These are phyloP conservation scores for Lactifluus volemus DNA, from an alignment of 768 basidiomycete species.

Conservation along the genomic window DNA sequence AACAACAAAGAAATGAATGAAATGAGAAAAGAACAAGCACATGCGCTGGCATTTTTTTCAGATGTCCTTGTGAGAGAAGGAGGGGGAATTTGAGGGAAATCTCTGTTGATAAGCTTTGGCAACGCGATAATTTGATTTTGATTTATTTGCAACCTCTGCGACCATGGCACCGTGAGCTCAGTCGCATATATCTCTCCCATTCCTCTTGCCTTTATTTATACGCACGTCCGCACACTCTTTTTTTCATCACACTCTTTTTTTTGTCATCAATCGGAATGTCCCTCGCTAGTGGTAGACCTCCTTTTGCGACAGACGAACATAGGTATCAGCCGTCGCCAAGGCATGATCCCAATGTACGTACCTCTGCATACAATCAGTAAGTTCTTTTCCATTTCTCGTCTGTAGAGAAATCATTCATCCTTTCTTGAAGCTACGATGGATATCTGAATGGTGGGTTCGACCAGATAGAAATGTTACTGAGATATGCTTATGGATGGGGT, in stretches of 20 bases:
- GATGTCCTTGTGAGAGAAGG: too few species aligned
- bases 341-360: constrained; percentile 42
- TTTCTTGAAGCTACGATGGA: constrained; percentile 49
- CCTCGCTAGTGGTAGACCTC: constrained; percentile 53
- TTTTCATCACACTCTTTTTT: constrained; percentile 2
- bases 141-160: too few species aligned
- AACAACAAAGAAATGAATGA: not conserved
- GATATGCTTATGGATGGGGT: constrained; percentile 37
- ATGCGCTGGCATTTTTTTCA: too few species aligned
- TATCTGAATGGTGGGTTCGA: constrained; percentile 42
- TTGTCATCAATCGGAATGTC: constrained; percentile 22
- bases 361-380: constrained; percentile 63
- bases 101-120: too few species aligned
- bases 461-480: constrained; percentile 49
- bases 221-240: constrained; percentile 11
- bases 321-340: constrained; percentile 33
- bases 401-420: constrained; percentile 1
- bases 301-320: constrained; percentile 62
- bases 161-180: too few species aligned
- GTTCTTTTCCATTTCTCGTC: constrained; percentile 24
- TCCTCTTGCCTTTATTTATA: not conserved
- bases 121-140: too few species aligned
- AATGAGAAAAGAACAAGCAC: not conserved
- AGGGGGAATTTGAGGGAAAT: too few species aligned
- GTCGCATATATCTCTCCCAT: not conserved